Evolutionary conservation across 176 grass and related monocot genomes (phyloP), one percentile per base, ranked within the genome.

Genomic region (Zoysia japonica): DNA sequence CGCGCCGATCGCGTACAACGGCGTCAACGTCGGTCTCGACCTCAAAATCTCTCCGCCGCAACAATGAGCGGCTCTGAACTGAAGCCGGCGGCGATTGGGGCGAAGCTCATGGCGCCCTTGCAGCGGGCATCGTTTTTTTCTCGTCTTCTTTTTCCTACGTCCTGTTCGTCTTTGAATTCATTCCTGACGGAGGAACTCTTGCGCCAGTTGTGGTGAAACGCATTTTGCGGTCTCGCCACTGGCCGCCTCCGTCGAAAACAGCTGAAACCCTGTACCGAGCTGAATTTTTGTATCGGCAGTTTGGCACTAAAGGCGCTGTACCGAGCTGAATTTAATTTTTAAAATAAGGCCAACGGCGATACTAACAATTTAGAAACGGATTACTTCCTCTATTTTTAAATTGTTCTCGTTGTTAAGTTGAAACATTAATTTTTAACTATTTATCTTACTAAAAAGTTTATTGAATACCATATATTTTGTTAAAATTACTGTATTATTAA

Each of bases 1-100:
- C 56, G 94, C 94, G 13, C 94, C 94, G 4, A 92, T 97, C 56
- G 94, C 94, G 36, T 97, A 94, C 83, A 97, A 97, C 55, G 94
- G 94, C 2, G 83, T 97, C 45, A 97, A 97, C 61, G 88, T 97
- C 46, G 91, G 94, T 14, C 89, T 97, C 65, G 94, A 97, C 87
- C 87, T 97, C 64, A 97, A 78, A 84, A 94, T 97, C 17, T 84
- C 89, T 14, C 92, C 87, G 11, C 89, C 85, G 7, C 74, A 92
- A 62, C 74, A 64, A 78, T 91, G 84, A 91, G 11, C 61, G 35
- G 9, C 57, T 70, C 72, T 28, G 28, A 28, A 61, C 70, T 10
- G 45, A 50, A 65, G 56, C 67, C 37, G 65, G 15, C 37, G 65
- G 15, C 7, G 17, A 37, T 42, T 13, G 28, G 68, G 75, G 39